Base-by-base conservation (phyloP, 2,329 filamentous ascomycete species). In the Gaeumannomyces tritici region DNA sequence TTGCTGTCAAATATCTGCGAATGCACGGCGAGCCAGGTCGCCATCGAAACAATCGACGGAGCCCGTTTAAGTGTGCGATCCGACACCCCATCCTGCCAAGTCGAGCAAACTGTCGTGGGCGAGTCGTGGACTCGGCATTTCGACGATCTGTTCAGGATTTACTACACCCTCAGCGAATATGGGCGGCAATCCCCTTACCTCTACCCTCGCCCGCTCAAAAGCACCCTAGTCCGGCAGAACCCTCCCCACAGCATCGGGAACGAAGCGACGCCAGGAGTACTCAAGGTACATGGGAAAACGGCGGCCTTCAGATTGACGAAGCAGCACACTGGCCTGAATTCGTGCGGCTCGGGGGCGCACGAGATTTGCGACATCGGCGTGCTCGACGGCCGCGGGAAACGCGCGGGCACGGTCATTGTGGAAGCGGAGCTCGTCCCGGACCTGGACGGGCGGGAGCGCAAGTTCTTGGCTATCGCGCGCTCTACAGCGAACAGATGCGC, bases 21-120 rank as follows among this genome's bases (percentile, higher is more conserved):
- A 29, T 61, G 57, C 27, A 63, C 56, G 28, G 60, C 61, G 12
- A 62, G 62, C 57, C 62, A 63, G 51, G 57, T 35, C 24, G 24
- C 11, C n/a, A 54, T 63, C 31, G 56, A 61, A 28, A 51, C 57
- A 6, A 12, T 3, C n/a, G 42, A 60, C 29, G 54, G 60, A 42
- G 29, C 33, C 13, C 35, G 47, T 18, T 18, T 63, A 26, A 31
- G 29, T 31, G 29, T 31, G 29, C 29, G 29, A 11, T 31, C 29
- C 29, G 29, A 31, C 29, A 7, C 29, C 29, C 29, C 29, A 31
- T 62, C 60, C 62, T 42, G 33, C 21, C 55, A 59, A 24, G 47
- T 57, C 4, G 54, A 56, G 26, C 47, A 47, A 26, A 55, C 61
- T 18, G 24, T 29, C n/a, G 29, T 24, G 55, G 28, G 18, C n/a